phyloP scores from a whole-genome alignment of 495 filamentous ascomycete genomes.

The Neurospora sp. region DNA sequence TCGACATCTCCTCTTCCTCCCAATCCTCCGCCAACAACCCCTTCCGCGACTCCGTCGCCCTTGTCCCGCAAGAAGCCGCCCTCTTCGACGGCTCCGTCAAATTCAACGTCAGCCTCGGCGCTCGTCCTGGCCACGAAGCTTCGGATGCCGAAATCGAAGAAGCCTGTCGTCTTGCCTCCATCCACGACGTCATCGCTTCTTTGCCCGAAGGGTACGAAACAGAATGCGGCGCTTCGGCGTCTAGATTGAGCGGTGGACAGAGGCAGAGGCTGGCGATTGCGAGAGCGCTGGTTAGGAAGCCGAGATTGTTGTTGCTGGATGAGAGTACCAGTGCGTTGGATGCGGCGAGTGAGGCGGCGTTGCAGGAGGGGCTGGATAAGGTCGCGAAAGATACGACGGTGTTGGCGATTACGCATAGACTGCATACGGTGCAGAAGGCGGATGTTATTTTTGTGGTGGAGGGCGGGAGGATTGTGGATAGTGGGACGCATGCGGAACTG shows the following conservation, averaged over 20 bases:
- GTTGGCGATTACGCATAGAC: conserved; percentile 71
- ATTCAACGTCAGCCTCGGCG: conserved; percentile 47
- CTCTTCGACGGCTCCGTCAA: conserved; percentile 42
- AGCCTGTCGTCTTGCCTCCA: conserved; percentile 47
- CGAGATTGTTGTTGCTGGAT: conserved; percentile 72
- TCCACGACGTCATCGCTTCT: conserved; percentile 45
- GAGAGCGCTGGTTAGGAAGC: conserved; percentile 67
- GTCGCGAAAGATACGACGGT: conserved; percentile 66
- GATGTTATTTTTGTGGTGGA: conserved; percentile 71
- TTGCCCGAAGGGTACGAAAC: conserved; percentile 57
- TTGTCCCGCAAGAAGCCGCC: conserved; percentile 53
- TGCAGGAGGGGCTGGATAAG: conserved; percentile 63
- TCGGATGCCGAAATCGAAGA: conserved; percentile 42
- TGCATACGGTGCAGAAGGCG: conserved; percentile 65
- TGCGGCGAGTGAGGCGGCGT: conserved; percentile 53
- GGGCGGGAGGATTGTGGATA: conserved; percentile 52
- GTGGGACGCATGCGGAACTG: conserved; percentile 59
- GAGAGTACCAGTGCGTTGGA: conserved; percentile 80
- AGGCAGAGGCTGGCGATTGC: conserved; percentile 68
- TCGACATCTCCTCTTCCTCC: conserved; percentile 23
- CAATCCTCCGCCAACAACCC: conserved; percentile 19
- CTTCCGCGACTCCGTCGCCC: conserved; percentile 43
- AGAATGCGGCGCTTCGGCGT: conserved; percentile 39
- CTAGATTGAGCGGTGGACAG: conserved; percentile 45
- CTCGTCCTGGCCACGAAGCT: conserved; percentile 26